Conservation (phyloP, 164 flowering plant genomes). For the Pachysandra terminalis region DNA sequence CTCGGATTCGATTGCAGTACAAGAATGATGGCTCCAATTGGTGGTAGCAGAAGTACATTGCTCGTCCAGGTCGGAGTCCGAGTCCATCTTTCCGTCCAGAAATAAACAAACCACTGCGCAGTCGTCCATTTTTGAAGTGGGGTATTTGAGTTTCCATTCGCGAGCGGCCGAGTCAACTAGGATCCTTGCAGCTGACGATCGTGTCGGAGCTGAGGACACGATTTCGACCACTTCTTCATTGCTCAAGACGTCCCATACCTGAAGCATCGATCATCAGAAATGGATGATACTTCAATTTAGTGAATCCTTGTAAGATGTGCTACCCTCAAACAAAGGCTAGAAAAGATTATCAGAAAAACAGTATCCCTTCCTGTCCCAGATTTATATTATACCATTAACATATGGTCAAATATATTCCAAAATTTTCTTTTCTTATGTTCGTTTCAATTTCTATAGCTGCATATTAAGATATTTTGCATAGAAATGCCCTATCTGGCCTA, state of each 20-base stretch:
- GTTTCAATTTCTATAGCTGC: background rate
- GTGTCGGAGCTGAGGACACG: constrained; percentile 58
- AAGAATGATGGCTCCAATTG: constrained; percentile 52
- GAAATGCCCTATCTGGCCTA: background rate
- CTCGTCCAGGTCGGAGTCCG: constrained; percentile 74
- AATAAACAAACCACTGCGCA: constrained; percentile 89
- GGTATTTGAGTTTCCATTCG: constrained; percentile 88
- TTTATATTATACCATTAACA: too few relatives aligned
- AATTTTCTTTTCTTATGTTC: too few relatives aligned
- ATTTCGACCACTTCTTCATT: constrained; percentile 92
- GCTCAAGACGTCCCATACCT: constrained; percentile 96
- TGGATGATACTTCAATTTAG: background rate
- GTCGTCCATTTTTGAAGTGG: constrained; percentile 94
- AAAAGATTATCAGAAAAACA: background rate
- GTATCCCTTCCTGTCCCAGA: too few relatives aligned
- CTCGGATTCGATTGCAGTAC: constrained; percentile 59
- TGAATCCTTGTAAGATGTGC: background rate
- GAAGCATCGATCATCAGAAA: constrained; percentile 16
- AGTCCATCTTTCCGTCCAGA: constrained; percentile 79
- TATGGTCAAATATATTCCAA: too few relatives aligned
- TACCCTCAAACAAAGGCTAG: background rate
- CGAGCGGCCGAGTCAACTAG: constrained; percentile 76
- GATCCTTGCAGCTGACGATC: constrained; percentile 74
- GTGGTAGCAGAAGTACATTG: constrained; percentile 60
- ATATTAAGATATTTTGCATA: background rate